These are phyloP conservation scores for Mortierella sp. DNA, from an alignment of 371 early-diverging fungal species.

Conservation along the genomic window DNA sequence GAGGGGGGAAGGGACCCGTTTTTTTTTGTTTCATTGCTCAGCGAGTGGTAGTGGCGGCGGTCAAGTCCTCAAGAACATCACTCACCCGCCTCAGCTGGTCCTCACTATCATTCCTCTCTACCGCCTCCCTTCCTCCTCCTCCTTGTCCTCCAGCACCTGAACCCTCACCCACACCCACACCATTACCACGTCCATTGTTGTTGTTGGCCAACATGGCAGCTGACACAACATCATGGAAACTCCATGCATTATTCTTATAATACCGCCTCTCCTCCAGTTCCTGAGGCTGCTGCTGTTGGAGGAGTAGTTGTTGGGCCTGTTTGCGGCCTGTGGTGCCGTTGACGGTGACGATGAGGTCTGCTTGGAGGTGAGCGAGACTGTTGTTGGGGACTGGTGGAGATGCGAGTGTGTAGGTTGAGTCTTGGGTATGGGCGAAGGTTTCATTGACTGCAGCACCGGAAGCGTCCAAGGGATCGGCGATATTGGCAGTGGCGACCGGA, in stretches of 20 bases:
- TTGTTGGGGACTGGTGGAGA: not conserved
- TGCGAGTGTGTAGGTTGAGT: not conserved
- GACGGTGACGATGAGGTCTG: not conserved
- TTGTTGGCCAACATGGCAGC: conserved; percentile 25
- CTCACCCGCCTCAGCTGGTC: conserved; percentile 1
- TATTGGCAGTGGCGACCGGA: not conserved
- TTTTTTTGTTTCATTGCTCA: no score
- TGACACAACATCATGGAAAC: conserved; percentile 44
- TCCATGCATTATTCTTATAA: not conserved
- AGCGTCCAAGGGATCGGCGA: not conserved
- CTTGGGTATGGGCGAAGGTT: not conserved
- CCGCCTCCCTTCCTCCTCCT: not conserved
- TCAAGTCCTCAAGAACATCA: conserved; percentile 9
- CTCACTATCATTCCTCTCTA: conserved; percentile 10
- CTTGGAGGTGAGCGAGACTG: not conserved
- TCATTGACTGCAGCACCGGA: not conserved
- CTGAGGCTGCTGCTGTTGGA: not conserved
- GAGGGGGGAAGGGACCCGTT: no score
- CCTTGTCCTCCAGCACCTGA: not conserved
- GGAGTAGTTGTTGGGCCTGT: not conserved
- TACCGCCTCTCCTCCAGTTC: conserved; percentile 1
- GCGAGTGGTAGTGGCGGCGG: not conserved
- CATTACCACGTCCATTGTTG: not conserved
- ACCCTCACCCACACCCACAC: not conserved
- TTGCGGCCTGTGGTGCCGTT: not conserved